Evolutionary conservation across 1,139 yeast species (phyloP).

Genomic region (Yamadazyma atlantica): DNA sequence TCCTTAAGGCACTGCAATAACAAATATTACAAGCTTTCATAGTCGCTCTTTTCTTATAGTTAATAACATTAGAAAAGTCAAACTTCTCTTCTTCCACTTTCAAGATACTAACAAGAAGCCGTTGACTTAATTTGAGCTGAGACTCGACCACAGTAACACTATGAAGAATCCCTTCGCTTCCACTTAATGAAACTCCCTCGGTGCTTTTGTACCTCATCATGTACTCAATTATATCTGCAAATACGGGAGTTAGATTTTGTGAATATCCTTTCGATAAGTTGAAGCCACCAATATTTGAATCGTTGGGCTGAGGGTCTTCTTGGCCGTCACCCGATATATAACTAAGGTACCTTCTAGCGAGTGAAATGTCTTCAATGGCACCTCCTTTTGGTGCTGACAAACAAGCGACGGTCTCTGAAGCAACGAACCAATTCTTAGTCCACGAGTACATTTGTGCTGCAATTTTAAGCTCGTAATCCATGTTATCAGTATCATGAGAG

Average conservation of each 20-base stretch:
- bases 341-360: slow-evolving; percentile 1
- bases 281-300: slow-evolving; percentile 6
- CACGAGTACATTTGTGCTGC: slow-evolving; percentile 9
- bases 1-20: slow-evolving; percentile 7
- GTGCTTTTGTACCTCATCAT: slow-evolving; percentile 3
- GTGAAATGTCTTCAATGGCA: slow-evolving; percentile 2
- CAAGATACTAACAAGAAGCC: slow-evolving; percentile 2
- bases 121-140: background rate
- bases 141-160: background rate
- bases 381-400: slow-evolving; percentile 13
- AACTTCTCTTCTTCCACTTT: slow-evolving; percentile 6
- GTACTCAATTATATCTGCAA: slow-evolving; percentile 7
- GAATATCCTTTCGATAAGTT: slow-evolving; percentile 11
- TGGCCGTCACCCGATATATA: background rate
- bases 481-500: background rate
- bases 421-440: slow-evolving; percentile 11
- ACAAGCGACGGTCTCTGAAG: slow-evolving; percentile 9
- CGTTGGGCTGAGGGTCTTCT: slow-evolving; percentile 1
- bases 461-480: slow-evolving; percentile 1
- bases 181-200: slow-evolving; percentile 7
- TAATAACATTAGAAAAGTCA: slow-evolving; percentile 6
- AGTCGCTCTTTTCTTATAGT: slow-evolving; percentile 5
- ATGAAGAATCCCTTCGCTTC: slow-evolving; percentile 8
- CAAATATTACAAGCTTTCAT: slow-evolving; percentile 12
- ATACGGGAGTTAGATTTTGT: slow-evolving; percentile 10